These are phyloP conservation scores for Oemleria cerasiformis DNA, from an alignment of 306 rosid genomes.

Conservation along the genomic window DNA sequence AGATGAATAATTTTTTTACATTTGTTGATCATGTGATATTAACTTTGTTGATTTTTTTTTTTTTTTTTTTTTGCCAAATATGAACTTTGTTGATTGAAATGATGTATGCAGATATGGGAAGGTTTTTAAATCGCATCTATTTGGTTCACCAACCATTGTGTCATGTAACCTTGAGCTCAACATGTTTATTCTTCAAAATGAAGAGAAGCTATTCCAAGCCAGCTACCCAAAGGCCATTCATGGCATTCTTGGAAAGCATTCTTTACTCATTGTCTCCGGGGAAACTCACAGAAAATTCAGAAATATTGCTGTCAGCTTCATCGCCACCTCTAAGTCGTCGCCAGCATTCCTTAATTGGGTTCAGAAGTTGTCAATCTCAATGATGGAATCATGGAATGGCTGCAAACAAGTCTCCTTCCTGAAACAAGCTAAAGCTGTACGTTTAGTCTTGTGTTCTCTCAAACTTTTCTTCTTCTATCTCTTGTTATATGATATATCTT, in stretches of 20 bases:
- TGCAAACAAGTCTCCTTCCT: conserved; percentile 44
- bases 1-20: neutral
- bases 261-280: conserved; percentile 50
- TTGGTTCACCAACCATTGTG: conserved; percentile 68
- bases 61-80: neutral
- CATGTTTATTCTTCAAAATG: conserved; percentile 71
- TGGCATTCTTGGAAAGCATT: conserved; percentile 53
- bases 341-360: conserved; percentile 44
- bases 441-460: neutral
- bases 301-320: conserved; percentile 38
- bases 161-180: conserved; percentile 75
- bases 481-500: neutral
- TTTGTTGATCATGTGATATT: no score
- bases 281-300: conserved; percentile 69
- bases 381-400: conserved; percentile 50
- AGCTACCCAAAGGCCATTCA: conserved; percentile 72
- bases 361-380: conserved; percentile 46
- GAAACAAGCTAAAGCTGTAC: conserved; percentile 66
- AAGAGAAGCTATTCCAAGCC: conserved; percentile 58
- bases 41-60: no score
- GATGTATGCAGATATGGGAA: conserved; percentile 51
- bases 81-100: neutral
- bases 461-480: no score
- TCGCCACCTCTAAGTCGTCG: conserved; percentile 45
- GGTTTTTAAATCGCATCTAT: conserved; percentile 71